A percentile compares a stretch with the other conserved stretches of the same genome.
Evolutionary conservation across 1,139 yeast species (phyloP).

Genomic region (Kodamaea ohmeri): DNA sequence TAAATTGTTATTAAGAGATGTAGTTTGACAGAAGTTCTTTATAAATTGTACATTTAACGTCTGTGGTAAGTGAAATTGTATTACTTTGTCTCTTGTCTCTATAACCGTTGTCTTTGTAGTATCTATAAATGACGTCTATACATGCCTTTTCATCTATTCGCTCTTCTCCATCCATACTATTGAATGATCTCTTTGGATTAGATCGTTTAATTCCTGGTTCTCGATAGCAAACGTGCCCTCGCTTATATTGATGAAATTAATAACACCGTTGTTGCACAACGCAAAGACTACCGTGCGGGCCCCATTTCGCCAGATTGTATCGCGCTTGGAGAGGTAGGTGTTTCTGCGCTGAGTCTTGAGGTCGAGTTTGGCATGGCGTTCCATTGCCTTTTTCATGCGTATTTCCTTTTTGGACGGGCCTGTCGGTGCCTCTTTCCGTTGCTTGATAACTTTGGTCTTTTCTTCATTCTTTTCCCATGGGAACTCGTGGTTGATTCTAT

Average conservation of each 20-base stretch:
- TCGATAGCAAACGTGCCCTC: constrained; percentile 57
- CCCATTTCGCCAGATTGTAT: constrained; percentile 41
- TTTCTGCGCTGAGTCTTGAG: constrained; percentile 24
- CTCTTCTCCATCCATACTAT: constrained; percentile 17
- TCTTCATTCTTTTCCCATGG: constrained; percentile 9
- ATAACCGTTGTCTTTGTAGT: neutral
- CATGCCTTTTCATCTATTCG: neutral
- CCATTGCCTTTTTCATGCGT: constrained; percentile 23
- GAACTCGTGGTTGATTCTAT: constrained; percentile 18
- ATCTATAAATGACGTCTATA: too few species aligned
- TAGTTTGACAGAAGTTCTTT: too few species aligned
- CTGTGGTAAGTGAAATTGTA: too few species aligned
- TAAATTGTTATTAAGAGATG: too few species aligned
- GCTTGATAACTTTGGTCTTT: constrained; percentile 11
- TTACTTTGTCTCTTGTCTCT: neutral
- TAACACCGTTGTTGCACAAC: constrained; percentile 66
- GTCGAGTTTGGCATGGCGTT: constrained; percentile 28
- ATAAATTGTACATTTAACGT: too few species aligned
- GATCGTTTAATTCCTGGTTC: constrained; percentile 15
- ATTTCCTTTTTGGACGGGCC: constrained; percentile 19
- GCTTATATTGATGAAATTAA: constrained; percentile 60
- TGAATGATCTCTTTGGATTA: constrained; percentile 21
- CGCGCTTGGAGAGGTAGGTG: constrained; percentile 28
- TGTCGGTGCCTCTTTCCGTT: constrained; percentile 10
- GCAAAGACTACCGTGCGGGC: constrained; percentile 56